phyloP scores from a whole-genome alignment of 192 early-diverging fungal species.

The Entomortierella parvispora region DNA sequence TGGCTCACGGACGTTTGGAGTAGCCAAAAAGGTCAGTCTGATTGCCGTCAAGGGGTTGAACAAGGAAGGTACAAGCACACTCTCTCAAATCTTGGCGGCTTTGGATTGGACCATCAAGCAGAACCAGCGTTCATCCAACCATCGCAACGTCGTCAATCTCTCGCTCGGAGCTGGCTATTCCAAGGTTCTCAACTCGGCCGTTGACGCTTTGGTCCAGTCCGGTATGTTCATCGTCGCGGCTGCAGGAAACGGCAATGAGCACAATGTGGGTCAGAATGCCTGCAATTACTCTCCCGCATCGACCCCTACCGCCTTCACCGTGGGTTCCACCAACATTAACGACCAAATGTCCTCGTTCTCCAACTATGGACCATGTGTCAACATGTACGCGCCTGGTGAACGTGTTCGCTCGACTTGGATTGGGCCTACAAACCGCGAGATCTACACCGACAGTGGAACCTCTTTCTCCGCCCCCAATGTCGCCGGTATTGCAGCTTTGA shows the following conservation, averaged over 20 bases:
- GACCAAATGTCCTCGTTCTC: constrained; percentile 60
- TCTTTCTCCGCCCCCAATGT: constrained; percentile 54
- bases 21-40: constrained; percentile 78
- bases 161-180: constrained; percentile 55
- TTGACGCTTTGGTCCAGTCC: constrained; percentile 43
- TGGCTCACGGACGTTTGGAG: constrained; percentile 68
- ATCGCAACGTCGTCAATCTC: constrained; percentile 42
- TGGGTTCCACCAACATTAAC: constrained; percentile 56
- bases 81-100: constrained; percentile 53
- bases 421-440: constrained; percentile 39
- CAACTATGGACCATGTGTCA: constrained; percentile 63
- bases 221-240: constrained; percentile 57
- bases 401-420: constrained; percentile 51
- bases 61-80: constrained; percentile 45
- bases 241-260: constrained; percentile 58
- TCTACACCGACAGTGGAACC: constrained; percentile 52
- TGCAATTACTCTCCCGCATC: constrained; percentile 62
- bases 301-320: constrained; percentile 55
- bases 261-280: constrained; percentile 56
- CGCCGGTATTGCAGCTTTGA: constrained; percentile 43
- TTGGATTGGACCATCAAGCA: constrained; percentile 53
- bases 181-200: constrained; percentile 54
- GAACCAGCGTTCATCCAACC: constrained; percentile 17
- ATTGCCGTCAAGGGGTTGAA: constrained; percentile 76
- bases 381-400: constrained; percentile 60